A percentile compares a stretch with the other conserved stretches of the same genome.
Conservation (phyloP, 257 asterid species). For the Cruciata laevipes region DNA sequence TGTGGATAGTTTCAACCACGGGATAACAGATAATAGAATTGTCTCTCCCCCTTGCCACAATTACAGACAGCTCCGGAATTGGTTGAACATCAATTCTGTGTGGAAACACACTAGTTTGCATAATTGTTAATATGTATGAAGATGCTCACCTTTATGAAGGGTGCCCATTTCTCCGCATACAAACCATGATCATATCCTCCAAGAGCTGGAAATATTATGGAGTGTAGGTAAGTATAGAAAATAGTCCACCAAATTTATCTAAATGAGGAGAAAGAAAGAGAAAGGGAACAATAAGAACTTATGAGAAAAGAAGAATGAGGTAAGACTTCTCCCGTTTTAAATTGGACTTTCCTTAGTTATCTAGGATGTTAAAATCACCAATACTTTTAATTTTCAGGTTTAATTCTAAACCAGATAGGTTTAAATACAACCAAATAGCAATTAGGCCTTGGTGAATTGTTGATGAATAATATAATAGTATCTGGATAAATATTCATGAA, state of each 20-base stretch:
- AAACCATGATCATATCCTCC: conserved; percentile 87
- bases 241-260: too few species aligned
- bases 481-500: too few species aligned
- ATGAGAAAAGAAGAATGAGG: too few species aligned
- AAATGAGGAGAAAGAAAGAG: conserved; percentile 3
- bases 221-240: not conserved
- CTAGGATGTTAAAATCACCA: too few species aligned
- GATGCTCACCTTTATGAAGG: conserved; percentile 78
- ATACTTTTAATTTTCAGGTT: too few species aligned
- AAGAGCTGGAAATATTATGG: conserved; percentile 50
- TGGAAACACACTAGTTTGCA: not conserved
- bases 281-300: too few species aligned
- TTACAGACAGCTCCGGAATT: conserved; percentile 82
- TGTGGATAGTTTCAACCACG: conserved; percentile 89
- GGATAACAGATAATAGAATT: conserved; percentile 56
- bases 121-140: not conserved
- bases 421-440: too few species aligned
- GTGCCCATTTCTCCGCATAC: conserved; percentile 90
- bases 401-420: too few species aligned
- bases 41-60: conserved; percentile 93
- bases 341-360: too few species aligned
- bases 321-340: too few species aligned
- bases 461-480: too few species aligned
- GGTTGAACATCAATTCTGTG: conserved; percentile 1
- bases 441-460: too few species aligned